Evolutionary conservation across 306 rosid species (phyloP).

Genomic region (Betula pendula): DNA sequence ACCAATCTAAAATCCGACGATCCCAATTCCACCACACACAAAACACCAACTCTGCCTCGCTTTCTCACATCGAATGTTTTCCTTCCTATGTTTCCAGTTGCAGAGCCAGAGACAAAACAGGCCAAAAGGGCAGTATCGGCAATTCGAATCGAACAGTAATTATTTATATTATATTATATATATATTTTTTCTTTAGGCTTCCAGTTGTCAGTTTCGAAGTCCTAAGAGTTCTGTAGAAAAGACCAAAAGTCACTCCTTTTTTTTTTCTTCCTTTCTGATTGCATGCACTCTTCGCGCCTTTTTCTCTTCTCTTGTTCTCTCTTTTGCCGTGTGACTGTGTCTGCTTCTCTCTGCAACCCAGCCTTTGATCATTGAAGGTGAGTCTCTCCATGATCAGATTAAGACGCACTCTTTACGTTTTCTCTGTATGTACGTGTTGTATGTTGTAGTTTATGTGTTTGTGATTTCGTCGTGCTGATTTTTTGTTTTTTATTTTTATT

Average conservation of each 20-base stretch:
- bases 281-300: conserved; percentile 14
- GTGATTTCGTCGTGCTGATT: not conserved
- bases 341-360: not conserved
- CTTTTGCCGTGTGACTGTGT: not conserved
- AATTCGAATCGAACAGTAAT: no score
- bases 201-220: not conserved
- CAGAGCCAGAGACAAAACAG: not conserved
- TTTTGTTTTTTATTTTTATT: not conserved
- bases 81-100: no score
- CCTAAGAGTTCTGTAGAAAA: not conserved
- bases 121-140: not conserved
- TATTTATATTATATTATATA: no score
- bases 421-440: not conserved
- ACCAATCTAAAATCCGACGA: no score
- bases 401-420: not conserved
- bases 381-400: not conserved
- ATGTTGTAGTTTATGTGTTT: not conserved
- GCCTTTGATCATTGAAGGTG: not conserved
- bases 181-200: no score
- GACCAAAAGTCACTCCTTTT: not conserved
- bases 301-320: not conserved
- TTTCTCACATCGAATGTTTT: no score
- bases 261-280: not conserved
- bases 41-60: no score
- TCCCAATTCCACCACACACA: no score